These are phyloP conservation scores for Picochlorum costavermella DNA, from an alignment of 139 green algal genomes.

Conservation along the genomic window DNA sequence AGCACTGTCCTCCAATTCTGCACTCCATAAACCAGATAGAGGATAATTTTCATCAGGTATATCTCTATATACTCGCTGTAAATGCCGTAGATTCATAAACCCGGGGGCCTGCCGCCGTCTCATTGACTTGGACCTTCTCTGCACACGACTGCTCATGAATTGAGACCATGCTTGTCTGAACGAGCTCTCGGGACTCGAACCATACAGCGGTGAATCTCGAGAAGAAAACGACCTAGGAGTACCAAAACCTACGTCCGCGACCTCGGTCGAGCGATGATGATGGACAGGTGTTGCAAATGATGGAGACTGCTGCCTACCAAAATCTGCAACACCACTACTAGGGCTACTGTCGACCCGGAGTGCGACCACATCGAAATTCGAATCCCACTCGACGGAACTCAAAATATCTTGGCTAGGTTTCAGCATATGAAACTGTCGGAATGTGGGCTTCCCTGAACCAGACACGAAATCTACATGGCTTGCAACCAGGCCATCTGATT, in stretches of 20 bases:
- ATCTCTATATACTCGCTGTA: constrained; percentile 17
- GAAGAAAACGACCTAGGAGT: background rate
- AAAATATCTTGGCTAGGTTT: background rate
- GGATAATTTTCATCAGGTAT: constrained; percentile 24
- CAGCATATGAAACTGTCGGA: background rate
- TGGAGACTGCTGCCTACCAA: constrained; percentile 6
- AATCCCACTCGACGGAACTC: constrained; percentile 4
- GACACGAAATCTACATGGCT: constrained; percentile 1
- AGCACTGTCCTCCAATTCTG: background rate
- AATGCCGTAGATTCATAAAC: constrained; percentile 13
- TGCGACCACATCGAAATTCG: background rate
- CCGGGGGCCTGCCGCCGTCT: background rate
- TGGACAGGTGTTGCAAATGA: constrained; percentile 9
- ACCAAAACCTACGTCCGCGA: constrained; percentile 16
- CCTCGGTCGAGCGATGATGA: constrained; percentile 7
- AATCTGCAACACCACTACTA: background rate
- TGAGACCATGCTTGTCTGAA: constrained; percentile 38
- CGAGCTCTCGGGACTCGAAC: constrained; percentile 32
- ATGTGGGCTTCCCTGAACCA: constrained; percentile 5
- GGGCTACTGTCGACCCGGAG: background rate
- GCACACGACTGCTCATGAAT: constrained; percentile 30
- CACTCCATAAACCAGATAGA: constrained; percentile 22
- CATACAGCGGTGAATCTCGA: constrained; percentile 9
- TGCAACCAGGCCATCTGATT: constrained; percentile 6
- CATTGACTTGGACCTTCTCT: background rate